Percentiles rank a stretch among this genome's conserved stretches.
Conservation (phyloP, 805 yeast species). For the Metschnikowia reukaufii region DNA sequence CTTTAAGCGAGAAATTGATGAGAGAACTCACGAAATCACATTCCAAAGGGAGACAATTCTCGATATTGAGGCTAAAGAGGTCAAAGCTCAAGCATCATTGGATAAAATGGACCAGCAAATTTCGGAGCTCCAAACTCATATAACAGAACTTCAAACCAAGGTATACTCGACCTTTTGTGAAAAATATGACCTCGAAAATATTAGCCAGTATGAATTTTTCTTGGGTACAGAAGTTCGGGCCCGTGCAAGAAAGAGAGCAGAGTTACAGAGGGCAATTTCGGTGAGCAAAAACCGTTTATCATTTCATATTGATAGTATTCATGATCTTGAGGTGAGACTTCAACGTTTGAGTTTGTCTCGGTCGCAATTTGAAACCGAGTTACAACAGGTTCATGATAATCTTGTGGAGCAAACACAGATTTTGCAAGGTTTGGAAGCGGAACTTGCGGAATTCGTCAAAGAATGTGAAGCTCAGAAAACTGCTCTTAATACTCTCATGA, state of each 20-base stretch:
- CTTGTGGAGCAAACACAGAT: conserved; percentile 17
- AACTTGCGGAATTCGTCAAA: conserved; percentile 33
- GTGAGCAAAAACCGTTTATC: conserved; percentile 58
- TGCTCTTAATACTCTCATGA: conserved; percentile 2
- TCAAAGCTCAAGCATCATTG: conserved; percentile 18
- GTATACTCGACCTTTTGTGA: conserved; percentile 57
- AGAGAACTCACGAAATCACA: conserved; percentile 49
- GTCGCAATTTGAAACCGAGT: conserved; percentile 28
- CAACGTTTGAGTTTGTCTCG: conserved; percentile 32
- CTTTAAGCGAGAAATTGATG: conserved; percentile 44
- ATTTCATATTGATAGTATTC: conserved; percentile 63
- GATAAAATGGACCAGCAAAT: conserved; percentile 18
- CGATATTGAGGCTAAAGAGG: conserved; percentile 24
- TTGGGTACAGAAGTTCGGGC: conserved; percentile 60
- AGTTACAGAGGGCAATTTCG: conserved; percentile 59
- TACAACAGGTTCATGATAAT: conserved; percentile 31
- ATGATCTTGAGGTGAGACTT: conserved; percentile 50
- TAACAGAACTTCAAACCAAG: conserved; percentile 35
- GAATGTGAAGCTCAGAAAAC: conserved; percentile 19
- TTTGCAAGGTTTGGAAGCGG: conserved; percentile 25
- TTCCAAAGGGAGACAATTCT: conserved; percentile 36
- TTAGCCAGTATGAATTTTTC: conserved; percentile 67
- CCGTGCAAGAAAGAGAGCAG: conserved; percentile 60
- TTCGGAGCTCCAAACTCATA: background rate
- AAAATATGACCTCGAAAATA: conserved; percentile 50